Conservation (phyloP, 2,329 filamentous ascomycete species). For the Aspergillus sojae region DNA sequence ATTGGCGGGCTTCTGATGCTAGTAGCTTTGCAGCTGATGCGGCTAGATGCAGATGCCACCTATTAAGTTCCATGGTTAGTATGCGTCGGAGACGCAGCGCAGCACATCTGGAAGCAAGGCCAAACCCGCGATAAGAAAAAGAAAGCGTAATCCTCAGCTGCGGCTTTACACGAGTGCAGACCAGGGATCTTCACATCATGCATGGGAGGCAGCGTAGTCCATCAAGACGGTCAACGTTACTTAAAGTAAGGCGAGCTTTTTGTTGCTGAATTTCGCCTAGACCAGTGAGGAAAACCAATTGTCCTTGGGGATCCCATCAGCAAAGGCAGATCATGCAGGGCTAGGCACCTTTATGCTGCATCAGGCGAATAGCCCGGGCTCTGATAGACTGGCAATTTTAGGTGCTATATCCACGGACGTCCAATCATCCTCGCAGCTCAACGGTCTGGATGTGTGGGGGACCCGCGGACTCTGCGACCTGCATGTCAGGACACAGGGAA, state of each 20-base stretch:
- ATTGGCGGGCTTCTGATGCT: conserved; percentile 16
- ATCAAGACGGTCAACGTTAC: conserved; percentile 19
- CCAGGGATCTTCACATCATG: conserved; percentile 18
- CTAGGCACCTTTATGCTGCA: conserved; percentile 12
- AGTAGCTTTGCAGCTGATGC: conserved; percentile 24
- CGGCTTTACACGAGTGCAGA: conserved; percentile 19
- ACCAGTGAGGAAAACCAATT: conserved; percentile 15
- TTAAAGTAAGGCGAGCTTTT: conserved; percentile 28
- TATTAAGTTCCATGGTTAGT: conserved; percentile 24
- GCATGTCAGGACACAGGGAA: conserved; percentile 29
- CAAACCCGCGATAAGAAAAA: conserved; percentile 5
- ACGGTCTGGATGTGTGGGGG: conserved; percentile 17
- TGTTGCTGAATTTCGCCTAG: conserved; percentile 17
- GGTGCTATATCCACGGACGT: conserved; percentile 4
- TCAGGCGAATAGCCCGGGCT: conserved; percentile 19
- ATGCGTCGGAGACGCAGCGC: conserved; percentile 18
- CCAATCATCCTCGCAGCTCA: conserved; percentile 17
- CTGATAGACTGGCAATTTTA: conserved; percentile 10
- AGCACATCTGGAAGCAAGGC: conserved; percentile 14
- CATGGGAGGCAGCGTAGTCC: conserved; percentile 24
- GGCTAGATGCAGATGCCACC: conserved; percentile 26
- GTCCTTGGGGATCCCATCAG: conserved; percentile 18
- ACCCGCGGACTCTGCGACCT: conserved; percentile 22
- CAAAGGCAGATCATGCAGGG: conserved; percentile 17
- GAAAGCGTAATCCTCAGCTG: conserved; percentile 23